Evolutionary conservation across 2,329 filamentous ascomycete genomes (phyloP).

Genomic region (Claviceps paspali): DNA sequence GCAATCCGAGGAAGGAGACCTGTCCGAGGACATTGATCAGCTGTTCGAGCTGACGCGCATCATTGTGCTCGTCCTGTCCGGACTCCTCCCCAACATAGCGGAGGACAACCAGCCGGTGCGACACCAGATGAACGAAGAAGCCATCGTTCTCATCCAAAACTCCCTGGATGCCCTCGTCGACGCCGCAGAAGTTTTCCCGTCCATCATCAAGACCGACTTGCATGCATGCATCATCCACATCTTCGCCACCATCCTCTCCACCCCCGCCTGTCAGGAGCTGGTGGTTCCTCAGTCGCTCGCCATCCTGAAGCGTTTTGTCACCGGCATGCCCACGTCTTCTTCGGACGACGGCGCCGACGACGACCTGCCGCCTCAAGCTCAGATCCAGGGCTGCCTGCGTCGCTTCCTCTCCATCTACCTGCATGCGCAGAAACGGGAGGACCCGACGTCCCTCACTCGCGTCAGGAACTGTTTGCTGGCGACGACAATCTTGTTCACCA

Average conservation of each 20-base stretch:
- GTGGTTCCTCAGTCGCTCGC: slow-evolving; percentile 83
- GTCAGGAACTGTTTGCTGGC: slow-evolving; percentile 89
- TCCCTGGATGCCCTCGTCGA: slow-evolving; percentile 82
- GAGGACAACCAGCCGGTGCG: slow-evolving; percentile 51
- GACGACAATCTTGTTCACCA: slow-evolving; percentile 76
- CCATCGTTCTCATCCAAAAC: slow-evolving; percentile 61
- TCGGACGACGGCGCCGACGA: slow-evolving; percentile 21
- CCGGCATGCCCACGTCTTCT: slow-evolving; percentile 45
- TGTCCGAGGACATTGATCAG: slow-evolving; percentile 96
- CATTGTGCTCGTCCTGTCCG: slow-evolving; percentile 82
- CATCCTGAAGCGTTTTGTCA: slow-evolving; percentile 81
- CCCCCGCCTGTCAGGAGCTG: slow-evolving; percentile 65
- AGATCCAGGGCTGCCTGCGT: slow-evolving; percentile 68
- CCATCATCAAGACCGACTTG: slow-evolving; percentile 90
- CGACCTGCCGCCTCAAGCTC: slow-evolving; percentile 40
- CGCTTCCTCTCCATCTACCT: slow-evolving; percentile 71
- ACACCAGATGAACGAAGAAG: slow-evolving; percentile 75
- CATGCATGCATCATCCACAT: slow-evolving; percentile 96
- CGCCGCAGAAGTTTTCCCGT: slow-evolving; percentile 86
- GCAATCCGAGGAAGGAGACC: slow-evolving; percentile 44
- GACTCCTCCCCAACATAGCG: slow-evolving; percentile 68
- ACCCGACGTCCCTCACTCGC: slow-evolving; percentile 62
- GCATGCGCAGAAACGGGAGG: slow-evolving; percentile 59
- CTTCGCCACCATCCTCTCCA: slow-evolving; percentile 82
- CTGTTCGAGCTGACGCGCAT: slow-evolving; percentile 93